Percentiles rank a stretch among this genome's conserved stretches.
phyloP scores from a whole-genome alignment of 2,329 filamentous ascomycete genomes.

The Daldinia sp. region DNA sequence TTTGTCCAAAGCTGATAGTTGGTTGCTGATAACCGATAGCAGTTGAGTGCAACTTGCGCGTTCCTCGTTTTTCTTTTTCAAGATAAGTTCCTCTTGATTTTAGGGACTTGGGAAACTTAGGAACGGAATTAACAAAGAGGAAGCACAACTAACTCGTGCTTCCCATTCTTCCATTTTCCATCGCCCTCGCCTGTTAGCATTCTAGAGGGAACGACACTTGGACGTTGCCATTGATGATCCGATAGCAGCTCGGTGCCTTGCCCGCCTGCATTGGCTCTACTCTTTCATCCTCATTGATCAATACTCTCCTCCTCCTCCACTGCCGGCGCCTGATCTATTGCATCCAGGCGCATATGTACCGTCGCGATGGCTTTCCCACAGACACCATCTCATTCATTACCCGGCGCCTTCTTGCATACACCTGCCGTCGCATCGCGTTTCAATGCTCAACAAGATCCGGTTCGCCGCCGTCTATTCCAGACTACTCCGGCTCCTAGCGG shows the following conservation, averaged over 20 bases:
- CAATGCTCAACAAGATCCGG: conserved; percentile 58
- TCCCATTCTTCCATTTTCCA: conserved; percentile 21
- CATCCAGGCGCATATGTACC: conserved; percentile 18
- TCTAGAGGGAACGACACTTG: conserved; percentile 21
- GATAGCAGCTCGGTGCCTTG: conserved; percentile 47
- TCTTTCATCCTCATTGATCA: conserved; percentile 38
- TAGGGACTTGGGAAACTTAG: neutral
- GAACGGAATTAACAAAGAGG: neutral
- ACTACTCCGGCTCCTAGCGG: conserved; percentile 35
- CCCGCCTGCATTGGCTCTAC: conserved; percentile 46
- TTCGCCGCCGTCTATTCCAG: conserved; percentile 65
- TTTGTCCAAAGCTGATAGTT: conserved; percentile 1
- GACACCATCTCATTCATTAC: conserved; percentile 77
- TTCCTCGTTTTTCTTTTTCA: conserved; percentile 1
- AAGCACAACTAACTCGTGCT: neutral
- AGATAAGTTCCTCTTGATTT: conserved; percentile 11
- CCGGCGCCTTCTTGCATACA: conserved; percentile 81
- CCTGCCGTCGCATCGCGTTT: conserved; percentile 70
- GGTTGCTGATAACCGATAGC: neutral
- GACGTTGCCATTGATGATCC: conserved; percentile 50
- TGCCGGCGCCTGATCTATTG: conserved; percentile 32
- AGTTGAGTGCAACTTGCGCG: neutral
- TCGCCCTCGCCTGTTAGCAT: conserved; percentile 13
- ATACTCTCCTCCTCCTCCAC: conserved; percentile 17
- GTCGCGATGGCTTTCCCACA: conserved; percentile 66